Percentiles rank a stretch among this genome's conserved stretches.
phyloP scores from a whole-genome alignment of 2,329 filamentous ascomycete genomes.

The Monosporascus cannonballus region DNA sequence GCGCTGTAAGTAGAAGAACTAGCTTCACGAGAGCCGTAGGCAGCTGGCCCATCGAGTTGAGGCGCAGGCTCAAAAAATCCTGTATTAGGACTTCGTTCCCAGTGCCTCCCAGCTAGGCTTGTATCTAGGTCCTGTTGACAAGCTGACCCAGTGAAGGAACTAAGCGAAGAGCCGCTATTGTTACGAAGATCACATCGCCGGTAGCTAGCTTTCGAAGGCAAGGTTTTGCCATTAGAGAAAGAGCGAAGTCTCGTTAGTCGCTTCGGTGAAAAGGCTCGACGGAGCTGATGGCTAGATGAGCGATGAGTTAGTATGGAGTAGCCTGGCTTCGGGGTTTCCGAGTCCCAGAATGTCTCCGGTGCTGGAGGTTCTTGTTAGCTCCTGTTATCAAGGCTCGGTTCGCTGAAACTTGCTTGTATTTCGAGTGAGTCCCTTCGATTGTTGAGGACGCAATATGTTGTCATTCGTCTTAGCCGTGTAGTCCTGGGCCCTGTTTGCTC shows the following conservation, averaged over 20 bases:
- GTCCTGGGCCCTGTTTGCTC: slow-evolving; percentile 7
- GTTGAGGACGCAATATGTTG: neutral
- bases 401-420: neutral
- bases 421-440: neutral
- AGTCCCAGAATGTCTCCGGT: slow-evolving; percentile 3
- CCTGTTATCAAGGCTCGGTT: neutral
- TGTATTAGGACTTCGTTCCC: slow-evolving; percentile 10
- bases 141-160: slow-evolving; percentile 8
- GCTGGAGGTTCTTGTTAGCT: slow-evolving; percentile 3
- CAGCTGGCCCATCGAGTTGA: slow-evolving; percentile 5
- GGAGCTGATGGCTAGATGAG: slow-evolving; percentile 12
- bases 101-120: slow-evolving; percentile 2
- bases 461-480: slow-evolving; percentile 1
- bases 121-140: slow-evolving; percentile 1
- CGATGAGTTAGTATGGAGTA: slow-evolving; percentile 5
- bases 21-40: slow-evolving; percentile 1
- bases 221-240: slow-evolving; percentile 15
- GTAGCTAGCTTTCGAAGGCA: slow-evolving; percentile 17
- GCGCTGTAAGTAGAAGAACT: slow-evolving; percentile 21
- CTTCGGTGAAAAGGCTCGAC: slow-evolving; percentile 10
- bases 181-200: slow-evolving; percentile 9
- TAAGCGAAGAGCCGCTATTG: slow-evolving; percentile 12
- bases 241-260: slow-evolving; percentile 16
- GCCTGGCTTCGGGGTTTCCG: slow-evolving; percentile 8
- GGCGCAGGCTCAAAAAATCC: slow-evolving; percentile 6